Conservation (phyloP, 148 eudicot genomes). For the Selenicereus undatus region DNA sequence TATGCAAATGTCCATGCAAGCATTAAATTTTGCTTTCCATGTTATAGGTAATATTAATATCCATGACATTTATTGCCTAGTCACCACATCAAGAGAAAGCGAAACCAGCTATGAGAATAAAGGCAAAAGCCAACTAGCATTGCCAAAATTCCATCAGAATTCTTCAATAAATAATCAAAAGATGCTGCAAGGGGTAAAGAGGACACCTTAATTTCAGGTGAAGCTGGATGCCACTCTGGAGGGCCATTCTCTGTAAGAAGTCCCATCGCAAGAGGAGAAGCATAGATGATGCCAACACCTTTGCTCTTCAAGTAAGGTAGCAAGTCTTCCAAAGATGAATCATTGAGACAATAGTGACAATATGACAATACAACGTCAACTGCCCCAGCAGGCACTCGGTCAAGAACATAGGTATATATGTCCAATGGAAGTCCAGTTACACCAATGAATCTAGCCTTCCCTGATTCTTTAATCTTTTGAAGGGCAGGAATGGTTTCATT, state of each 20-base stretch:
- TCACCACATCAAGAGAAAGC: neutral
- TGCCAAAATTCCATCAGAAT: neutral
- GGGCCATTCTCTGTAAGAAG: constrained; percentile 94
- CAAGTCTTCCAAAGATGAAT: constrained; percentile 77
- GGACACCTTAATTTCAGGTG: constrained; percentile 71
- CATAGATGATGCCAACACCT: constrained; percentile 92
- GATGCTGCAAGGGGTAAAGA: neutral
- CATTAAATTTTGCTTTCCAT: neutral
- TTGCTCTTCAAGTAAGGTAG: constrained; percentile 89
- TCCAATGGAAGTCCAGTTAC: constrained; percentile 94
- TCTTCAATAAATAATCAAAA: neutral
- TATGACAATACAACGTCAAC: constrained; percentile 89
- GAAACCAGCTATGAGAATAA: neutral
- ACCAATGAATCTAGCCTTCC: constrained; percentile 87
- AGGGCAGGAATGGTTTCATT: constrained; percentile 97
- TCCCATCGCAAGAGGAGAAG: constrained; percentile 97
- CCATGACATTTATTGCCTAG: too few species aligned
- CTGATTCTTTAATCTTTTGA: constrained; percentile 75
- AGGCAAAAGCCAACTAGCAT: neutral
- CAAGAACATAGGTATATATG: constrained; percentile 80
- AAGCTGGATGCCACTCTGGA: constrained; percentile 99
- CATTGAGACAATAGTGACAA: constrained; percentile 84
- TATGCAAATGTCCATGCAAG: neutral
- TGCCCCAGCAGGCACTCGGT: constrained; percentile 80
- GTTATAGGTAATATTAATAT: neutral